phyloP scores from a whole-genome alignment of 768 basidiomycete species.

The Erythrobasidium yunnanense region DNA sequence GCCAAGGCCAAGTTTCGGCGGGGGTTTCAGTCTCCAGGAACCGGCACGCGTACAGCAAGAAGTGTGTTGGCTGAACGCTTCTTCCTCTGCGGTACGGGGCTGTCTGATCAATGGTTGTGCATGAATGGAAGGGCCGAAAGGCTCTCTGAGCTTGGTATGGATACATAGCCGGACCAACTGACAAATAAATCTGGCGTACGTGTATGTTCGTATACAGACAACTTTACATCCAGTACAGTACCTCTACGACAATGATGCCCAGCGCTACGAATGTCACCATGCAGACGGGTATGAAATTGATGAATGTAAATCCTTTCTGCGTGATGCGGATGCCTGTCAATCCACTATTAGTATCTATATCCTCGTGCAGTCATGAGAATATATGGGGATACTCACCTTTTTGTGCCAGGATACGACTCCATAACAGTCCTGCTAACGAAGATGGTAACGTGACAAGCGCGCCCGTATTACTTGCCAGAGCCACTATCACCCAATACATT shows the following conservation, averaged over 20 bases:
- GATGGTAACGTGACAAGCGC: slow-evolving; percentile 12
- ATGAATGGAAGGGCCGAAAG: too few species aligned
- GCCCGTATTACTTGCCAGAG: slow-evolving; percentile 22
- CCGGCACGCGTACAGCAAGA: too few species aligned
- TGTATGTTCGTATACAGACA: too few species aligned
- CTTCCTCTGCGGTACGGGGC: too few species aligned
- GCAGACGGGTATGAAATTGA: slow-evolving; percentile 19
- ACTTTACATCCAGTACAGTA: slow-evolving; percentile 18
- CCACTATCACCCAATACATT: not conserved
- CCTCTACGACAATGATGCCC: slow-evolving; percentile 20
- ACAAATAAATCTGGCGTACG: too few species aligned
- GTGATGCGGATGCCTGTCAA: slow-evolving; percentile 16
- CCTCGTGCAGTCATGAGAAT: not conserved
- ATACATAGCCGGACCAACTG: too few species aligned
- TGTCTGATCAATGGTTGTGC: too few species aligned
- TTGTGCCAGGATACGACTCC: slow-evolving; percentile 14
- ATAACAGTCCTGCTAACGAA: slow-evolving; percentile 13
- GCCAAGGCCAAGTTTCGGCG: too few species aligned
- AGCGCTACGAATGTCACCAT: slow-evolving; percentile 21
- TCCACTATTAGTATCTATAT: not conserved
- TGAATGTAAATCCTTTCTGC: not conserved
- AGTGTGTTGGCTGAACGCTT: too few species aligned
- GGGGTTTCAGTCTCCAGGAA: too few species aligned
- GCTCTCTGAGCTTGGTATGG: too few species aligned
- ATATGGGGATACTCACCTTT: slow-evolving; percentile 1